Conservation (phyloP, 2,329 filamentous ascomycete genomes). For the Escovopsis sp. region DNA sequence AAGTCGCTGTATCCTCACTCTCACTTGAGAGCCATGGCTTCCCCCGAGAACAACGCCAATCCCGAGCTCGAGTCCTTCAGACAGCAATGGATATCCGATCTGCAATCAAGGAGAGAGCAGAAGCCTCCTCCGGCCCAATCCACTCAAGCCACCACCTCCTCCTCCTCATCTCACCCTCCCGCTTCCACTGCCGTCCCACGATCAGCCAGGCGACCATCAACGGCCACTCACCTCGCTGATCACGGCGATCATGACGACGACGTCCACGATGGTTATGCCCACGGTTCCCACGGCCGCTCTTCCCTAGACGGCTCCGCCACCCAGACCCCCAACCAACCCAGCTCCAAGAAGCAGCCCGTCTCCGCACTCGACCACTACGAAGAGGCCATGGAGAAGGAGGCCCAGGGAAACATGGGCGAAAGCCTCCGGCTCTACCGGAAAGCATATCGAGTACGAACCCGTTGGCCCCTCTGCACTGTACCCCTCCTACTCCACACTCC, state of each 20-base stretch:
- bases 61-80: constrained; percentile 77
- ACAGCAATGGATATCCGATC: constrained; percentile 72
- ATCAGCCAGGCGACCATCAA: too few relatives aligned
- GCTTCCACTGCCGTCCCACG: background rate
- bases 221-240: background rate
- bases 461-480: too few relatives aligned
- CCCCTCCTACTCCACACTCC: too few relatives aligned
- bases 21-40: constrained; percentile 5
- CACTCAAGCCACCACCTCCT: too few relatives aligned
- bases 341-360: constrained; percentile 12
- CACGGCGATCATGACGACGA: constrained; percentile 3
- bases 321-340: background rate
- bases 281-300: constrained; percentile 4
- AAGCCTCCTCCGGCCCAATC: too few relatives aligned
- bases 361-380: constrained; percentile 91
- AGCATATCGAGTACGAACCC: constrained; percentile 56
- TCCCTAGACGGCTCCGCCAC: constrained; percentile 1
- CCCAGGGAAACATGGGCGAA: constrained; percentile 71
- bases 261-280: constrained; percentile 1
- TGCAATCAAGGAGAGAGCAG: constrained; percentile 27
- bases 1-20: too few relatives aligned
- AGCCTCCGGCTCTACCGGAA: constrained; percentile 79
- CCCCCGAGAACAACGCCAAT: constrained; percentile 22
- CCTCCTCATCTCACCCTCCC: background rate
- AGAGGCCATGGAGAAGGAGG: constrained; percentile 77